Evolutionary conservation across 768 basidiomycete genomes (phyloP), one percentile per base, ranked within the genome.

Genomic region (Clavaria fumosa): DNA sequence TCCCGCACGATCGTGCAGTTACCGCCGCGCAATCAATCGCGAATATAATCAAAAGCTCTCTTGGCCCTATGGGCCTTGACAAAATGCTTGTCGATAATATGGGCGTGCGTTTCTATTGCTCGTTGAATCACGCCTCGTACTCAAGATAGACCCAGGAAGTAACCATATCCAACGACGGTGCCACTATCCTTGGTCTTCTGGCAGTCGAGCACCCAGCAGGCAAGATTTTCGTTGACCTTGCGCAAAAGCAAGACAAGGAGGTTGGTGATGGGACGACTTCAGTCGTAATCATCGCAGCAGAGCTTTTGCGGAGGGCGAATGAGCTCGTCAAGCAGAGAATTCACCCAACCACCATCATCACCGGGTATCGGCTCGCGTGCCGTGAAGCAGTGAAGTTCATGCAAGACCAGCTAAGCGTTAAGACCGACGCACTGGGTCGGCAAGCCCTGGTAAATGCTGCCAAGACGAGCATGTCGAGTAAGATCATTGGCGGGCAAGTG

Each of bases 211-310:
- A 97, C 53, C 95, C 95, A 19, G 95, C 95, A 3, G 95, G 90
- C 15, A 80, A 86, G 45, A 90, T 99, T 45, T 89, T 99, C 46
- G 91, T 97, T 33, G 90, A 96, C 59, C 82, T 99, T 31, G 90
- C 95, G 2, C 91, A 97, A 60, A 96, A 97, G 52, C 91, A 97
- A 59, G 95, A 99, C 59, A 95, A 91, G 55, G 95, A 99, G 60
- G 95, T 99, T 7, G 95, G 95, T 24, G 95, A 99, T 62, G 95
- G 95, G 10, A 99, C 95, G 5, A 99, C 95, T 2, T 96, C 90
- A 17, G 95, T 99, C 30, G 95, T 99, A 34, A 85, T 99, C 48
- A 72, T 99, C 53, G 91, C 91, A 38, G 90, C 95, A n/a, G 95
- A 96, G 57, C 73, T 97, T 32, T 68, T 97, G 46, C 79, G 86